Evolutionary conservation across 192 early-diverging fungal species (phyloP), one percentile per base, ranked within the genome.

Genomic region (Umbelopsis vinacea): DNA sequence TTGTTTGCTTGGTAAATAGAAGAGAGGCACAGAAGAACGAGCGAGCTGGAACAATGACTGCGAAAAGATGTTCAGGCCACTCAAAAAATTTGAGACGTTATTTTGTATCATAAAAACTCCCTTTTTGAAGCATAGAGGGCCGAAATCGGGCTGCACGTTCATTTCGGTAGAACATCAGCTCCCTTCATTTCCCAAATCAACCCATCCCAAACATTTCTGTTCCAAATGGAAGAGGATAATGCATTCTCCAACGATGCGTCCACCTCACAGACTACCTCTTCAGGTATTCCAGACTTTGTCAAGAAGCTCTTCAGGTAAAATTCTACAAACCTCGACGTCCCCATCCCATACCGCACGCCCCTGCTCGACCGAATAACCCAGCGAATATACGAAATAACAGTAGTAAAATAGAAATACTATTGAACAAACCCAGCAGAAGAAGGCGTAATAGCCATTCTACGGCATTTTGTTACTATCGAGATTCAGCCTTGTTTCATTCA

Each of bases 201-300:
- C 26, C 53, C 53, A 6, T 54, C 53, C 23, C 19, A 54, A 26
- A 54, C 23, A 0, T 26, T 23, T 54, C 26, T 24, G 53, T 14
- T 54, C 14, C 26, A 29, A 63, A 63, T 63, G 57, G 57, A 63
- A 33, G 57, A 63, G 19, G 57, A 63, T 17, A 63, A 63, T 26
- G 35, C 57, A 37, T 63, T 68, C 67, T 68, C 46, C 24, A 68
- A 68, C 50, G 46, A 50, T 35, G 29, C 67, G 10, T 9, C 67
- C 22, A 26, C 45, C 10, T 9, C 67, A 6, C 26, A 50, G 67
- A 50, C 22, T 46, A 68, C 10, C 46, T 68, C 46, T 35, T 60
- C 67, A 66, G 82, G 74, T 52, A 83, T 84, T n/a, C 85, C 88
- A 17, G 88, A 89, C 69, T 89, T 89, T 74, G 87, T 89, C 33